Evolutionary conservation across 1,284 basidiomycete species (phyloP), one percentile per base, ranked within the genome.

Genomic region (Meira miltonrushii): DNA sequence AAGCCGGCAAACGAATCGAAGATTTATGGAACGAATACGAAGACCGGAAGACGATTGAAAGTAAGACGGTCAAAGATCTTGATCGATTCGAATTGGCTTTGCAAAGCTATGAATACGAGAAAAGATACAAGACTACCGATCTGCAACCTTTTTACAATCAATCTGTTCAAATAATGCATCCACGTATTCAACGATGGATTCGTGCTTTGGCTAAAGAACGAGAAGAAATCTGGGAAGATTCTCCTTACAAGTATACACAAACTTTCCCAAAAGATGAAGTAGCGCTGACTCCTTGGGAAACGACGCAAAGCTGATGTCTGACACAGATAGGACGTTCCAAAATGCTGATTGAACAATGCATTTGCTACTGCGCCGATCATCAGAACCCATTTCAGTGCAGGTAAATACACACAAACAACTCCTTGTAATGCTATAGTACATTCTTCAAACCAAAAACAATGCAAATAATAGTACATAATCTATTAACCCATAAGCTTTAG

Each of bases 11-110:
- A 62, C 82, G 86, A 23, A 91, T 98, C 59, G 82, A 86, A 65
- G 81, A 84, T 0, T 80, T 97, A 0, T 97, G 90, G 89, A 81
- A 87, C 88, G 94, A 98, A 81, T 97, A 97, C 74, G 94, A 98
- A 81, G 86, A 85, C 44, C 84, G 89, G 3, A 73, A 84, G 70
- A 89, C 88, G 0, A 80, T 85, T 10, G 94, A 97, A 79, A 88
- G 92, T 0, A 86, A 83, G 66, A 89, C 96, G 67, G 93, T 97
- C 60, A 97, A 98, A 83, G 92, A 98, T 78, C 83, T 97, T 11
- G 94, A 98, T 78, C 83, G 91, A 11, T 87, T 96, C 61, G 94
- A 98, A 79, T 88, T 98, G 83, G 88, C 89, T 2, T 81, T 89
- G 9, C 83, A 84, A 72, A 82, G 80, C 0, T 79, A 82, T 39